Conservation (phyloP, 78 protist species). For the Dictyostelium intermedium region DNA sequence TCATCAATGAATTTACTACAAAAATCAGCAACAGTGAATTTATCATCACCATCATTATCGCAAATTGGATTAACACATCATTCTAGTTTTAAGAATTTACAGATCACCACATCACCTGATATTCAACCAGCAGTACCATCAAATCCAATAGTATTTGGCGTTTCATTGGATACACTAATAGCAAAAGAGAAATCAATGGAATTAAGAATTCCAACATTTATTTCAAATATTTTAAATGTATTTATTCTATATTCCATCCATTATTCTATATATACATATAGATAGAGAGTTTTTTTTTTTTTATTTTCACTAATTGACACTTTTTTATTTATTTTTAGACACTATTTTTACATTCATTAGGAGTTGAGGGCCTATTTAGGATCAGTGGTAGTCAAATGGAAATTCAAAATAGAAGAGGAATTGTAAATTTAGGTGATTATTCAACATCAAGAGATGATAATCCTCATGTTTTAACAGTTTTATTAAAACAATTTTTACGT, state of each 20-base stretch:
- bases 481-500: slow-evolving; percentile 41
- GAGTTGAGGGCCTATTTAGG: slow-evolving; percentile 69
- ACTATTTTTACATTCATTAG: slow-evolving; percentile 48
- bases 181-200: background rate
- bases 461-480: slow-evolving; percentile 35
- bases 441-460: slow-evolving; percentile 49
- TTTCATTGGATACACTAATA: slow-evolving; percentile 8
- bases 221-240: slow-evolving; percentile 21
- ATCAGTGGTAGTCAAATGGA: slow-evolving; percentile 24
- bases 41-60: slow-evolving; percentile 1
- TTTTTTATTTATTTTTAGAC: background rate
- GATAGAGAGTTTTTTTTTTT: too few species aligned
- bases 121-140: background rate
- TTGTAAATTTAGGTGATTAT: slow-evolving; percentile 42
- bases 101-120: background rate
- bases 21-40: background rate
- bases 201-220: slow-evolving; percentile 23
- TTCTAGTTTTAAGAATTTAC: background rate
- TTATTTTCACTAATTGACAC: too few species aligned
- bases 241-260: too few species aligned
- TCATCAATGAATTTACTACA: background rate
- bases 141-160: slow-evolving; percentile 43
- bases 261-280: background rate
- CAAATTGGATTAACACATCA: background rate
- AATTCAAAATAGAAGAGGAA: slow-evolving; percentile 10